Evolutionary conservation across 1,284 basidiomycete species (phyloP), one percentile per base, ranked within the genome.

Genomic region (Pholiota adiposa): DNA sequence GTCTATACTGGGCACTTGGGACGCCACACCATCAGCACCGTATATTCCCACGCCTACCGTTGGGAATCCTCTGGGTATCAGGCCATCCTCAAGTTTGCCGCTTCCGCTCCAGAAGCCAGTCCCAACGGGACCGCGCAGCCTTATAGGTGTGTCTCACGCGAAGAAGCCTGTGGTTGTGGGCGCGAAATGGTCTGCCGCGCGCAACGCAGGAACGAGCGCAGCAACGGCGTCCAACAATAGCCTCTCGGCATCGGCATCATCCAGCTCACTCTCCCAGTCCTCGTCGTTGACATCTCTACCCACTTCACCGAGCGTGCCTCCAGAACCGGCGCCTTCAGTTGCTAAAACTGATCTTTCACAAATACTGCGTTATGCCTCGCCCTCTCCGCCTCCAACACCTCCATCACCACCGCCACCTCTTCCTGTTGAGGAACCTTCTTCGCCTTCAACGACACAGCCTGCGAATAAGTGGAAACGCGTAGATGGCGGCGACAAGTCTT

Each of bases 61-160:
- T 31, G 77, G 74, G 0, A 86, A 85, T 65, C 82, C 83, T 27
- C 68, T 86, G 40, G 76, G 75, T 50, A 85, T 86, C 52, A 74
- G 77, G 31, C 82, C 84, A 8, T 81, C 82, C 8, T 52, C 61
- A 6, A 57, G 33, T 27, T 16, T 44, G 36, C 31, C 41, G 19
- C 18, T 23, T n/a, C n/a, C 21, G 18, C 23, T 29, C 33, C 41
- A n/a, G 18, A 63, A 63, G 33, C 52, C 40, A 25, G 40, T 61
- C 27, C 70, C 70, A 1, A 67, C 34, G 29, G 68, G 59, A 1
- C 70, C 69, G 19, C 63, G 66, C 48, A 54, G 18, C 27, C 52
- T 53, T 11, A 19, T 54, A 9, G 29, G 48, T 8, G 7, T 25
- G 3, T n/a, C 59, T 25, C 51, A 67, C n/a, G n/a, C n/a, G 3